Evolutionary conservation across 495 filamentous ascomycete species (phyloP), one percentile per base, ranked within the genome.

Genomic region (Barbatosphaeria neglecta): DNA sequence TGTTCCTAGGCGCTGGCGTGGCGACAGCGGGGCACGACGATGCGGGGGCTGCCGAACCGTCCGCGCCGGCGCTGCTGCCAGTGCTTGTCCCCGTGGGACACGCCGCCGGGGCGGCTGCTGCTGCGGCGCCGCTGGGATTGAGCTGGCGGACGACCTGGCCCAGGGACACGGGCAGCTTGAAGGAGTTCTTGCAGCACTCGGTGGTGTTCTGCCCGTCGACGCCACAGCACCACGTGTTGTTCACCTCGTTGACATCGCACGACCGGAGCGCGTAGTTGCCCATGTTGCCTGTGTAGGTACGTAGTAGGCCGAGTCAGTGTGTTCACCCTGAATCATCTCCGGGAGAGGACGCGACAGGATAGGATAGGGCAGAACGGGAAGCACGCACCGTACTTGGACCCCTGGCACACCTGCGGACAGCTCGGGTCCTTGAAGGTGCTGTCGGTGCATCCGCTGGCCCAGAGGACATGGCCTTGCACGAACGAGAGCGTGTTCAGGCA

Each of bases 381-480:
- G 15, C 20, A 57, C 54, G 51, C 15, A 57, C 54, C 27, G 39
- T 23, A 41, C 20, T 2, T n/a, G 20, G 20, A 15, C 23, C 51
- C 51, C 16, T 41, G 48, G 16, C 54, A 57, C 16, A 53, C 53
- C 22, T 54, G 48, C 13, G 54, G 54, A 31, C 54, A 57, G 23
- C 44, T 51, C 16, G 51, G 50, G 38, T 57, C 51, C 38, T 50
- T 41, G 25, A 57, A 50, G 1, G 55, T 57, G 4, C 46, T 16
- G 39, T 57, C 51, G 19, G 54, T 57, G 38, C 54, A 54, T 20
- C 42, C 54, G 7, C 48, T 57, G 11, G 51, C 28, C 51, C 54
- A 57, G 22, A 57, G 46, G 8, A 57, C 0, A 22, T 57, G 55
- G 44, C 55, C 50, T 23, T 51, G 49, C 23, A 54, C 46, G 9